Base-by-base conservation (phyloP, 495 filamentous ascomycete species). In the Parachaetomium inaequale region DNA sequence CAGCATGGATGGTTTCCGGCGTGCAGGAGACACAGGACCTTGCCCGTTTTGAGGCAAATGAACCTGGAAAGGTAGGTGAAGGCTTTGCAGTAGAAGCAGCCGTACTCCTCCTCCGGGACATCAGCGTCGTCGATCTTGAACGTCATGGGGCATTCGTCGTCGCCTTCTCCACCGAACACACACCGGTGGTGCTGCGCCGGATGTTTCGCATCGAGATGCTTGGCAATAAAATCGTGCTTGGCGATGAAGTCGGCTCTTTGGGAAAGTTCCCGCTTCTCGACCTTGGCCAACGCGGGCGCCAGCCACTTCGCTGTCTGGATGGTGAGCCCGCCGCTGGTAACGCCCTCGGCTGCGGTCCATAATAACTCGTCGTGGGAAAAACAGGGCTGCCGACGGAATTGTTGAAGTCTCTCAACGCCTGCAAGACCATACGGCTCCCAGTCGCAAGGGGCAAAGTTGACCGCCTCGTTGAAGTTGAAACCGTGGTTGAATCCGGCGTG, bases 401-500 rank as follows among this genome's bases (percentile, higher is more conserved):
- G 84, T 67, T 94, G 90, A 29, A 98, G 81, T 55, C 93, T 84
- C 66, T 92, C 85, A 5, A 97, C 92, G 21, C 93, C 93, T 43
- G 84, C 80, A 62, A 93, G 89, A 6, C 94, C 94, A 76, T 85
- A 94, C 0, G 91, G 93, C 70, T 98, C 94, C 94, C 94, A 99
- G 70, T 98, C 94, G n/a, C 77, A 78, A 12, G 94, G 94, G 3
- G 94, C 95, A 74, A 99, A 98, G 71, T 99, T 99, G 61, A 99
- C 94, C 2, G 94, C 94, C 71, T 99, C 94, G 62, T 99, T 99
- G 78, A 98, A 96, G 70, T 99, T 99, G 81, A 99, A 98, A 8
- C 88, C 94, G 71, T 89, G 95, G 69, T 96, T 99, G 76, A 96
- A 96, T 0, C 91, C 91, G 10, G 91, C 91, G 73, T 95, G 91